These are phyloP conservation scores for Meyerozyma athensensis DNA, from an alignment of 1,139 yeast species.

Conservation along the genomic window DNA sequence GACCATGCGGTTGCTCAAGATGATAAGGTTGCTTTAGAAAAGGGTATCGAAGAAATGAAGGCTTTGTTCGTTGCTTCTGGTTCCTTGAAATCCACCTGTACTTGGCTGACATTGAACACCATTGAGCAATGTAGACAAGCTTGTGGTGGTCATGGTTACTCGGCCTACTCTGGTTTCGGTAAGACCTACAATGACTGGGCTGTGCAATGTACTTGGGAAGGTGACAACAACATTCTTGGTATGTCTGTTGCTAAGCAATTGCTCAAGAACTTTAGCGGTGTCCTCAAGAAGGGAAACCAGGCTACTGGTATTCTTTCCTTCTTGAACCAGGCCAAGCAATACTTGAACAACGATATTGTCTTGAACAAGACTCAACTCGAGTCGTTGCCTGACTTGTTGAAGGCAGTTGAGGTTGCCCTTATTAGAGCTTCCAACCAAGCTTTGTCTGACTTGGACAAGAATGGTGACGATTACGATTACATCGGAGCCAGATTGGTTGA, in stretches of 20 bases:
- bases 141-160: conserved; percentile 97
- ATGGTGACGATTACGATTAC: conserved; percentile 48
- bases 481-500: conserved; percentile 57
- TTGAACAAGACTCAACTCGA: conserved; percentile 31
- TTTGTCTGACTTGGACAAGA: conserved; percentile 36
- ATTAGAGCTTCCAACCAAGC: conserved; percentile 46
- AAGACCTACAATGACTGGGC: conserved; percentile 90
- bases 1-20: conserved; percentile 49
- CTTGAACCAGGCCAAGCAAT: conserved; percentile 31
- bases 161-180: conserved; percentile 85
- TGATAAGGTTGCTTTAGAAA: conserved; percentile 35
- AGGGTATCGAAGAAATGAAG: conserved; percentile 62
- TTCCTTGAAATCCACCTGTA: conserved; percentile 81
- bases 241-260: conserved; percentile 79
- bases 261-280: conserved; percentile 47
- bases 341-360: conserved; percentile 26
- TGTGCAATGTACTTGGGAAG: conserved; percentile 97
- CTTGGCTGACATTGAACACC: conserved; percentile 77
- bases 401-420: conserved; percentile 41
- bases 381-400: conserved; percentile 22
- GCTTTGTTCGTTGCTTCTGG: conserved; percentile 83
- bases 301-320: conserved; percentile 43
- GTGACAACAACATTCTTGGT: conserved; percentile 85
- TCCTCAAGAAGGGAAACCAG: conserved; percentile 25
- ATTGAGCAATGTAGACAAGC: conserved; percentile 90